Evolutionary conservation across 306 rosid genomes (phyloP).

Genomic region (Quercus suber): DNA sequence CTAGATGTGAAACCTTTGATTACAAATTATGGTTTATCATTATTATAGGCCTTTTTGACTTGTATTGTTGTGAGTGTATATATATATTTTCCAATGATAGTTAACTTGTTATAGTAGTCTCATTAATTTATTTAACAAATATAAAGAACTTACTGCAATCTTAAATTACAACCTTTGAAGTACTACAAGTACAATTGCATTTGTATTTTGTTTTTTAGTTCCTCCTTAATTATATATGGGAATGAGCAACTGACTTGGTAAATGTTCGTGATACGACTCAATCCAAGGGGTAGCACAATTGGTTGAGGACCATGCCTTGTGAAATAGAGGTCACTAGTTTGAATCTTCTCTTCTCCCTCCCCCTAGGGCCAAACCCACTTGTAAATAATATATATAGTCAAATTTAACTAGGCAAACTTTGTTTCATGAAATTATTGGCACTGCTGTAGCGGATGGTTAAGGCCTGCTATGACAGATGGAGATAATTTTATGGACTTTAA

Average conservation of each 20-base stretch:
- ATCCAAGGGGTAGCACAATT: too few species aligned
- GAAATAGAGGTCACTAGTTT: too few species aligned
- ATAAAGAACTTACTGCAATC: background rate
- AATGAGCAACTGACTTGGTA: background rate
- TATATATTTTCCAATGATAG: background rate
- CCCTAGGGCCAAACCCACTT: too few species aligned
- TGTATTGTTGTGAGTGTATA: background rate
- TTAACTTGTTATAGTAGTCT: background rate
- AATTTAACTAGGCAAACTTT: background rate
- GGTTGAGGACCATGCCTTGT: too few species aligned
- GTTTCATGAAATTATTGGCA: background rate
- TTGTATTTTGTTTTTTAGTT: background rate
- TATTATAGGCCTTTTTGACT: background rate
- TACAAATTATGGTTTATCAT: background rate
- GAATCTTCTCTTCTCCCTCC: too few species aligned
- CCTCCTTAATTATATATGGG: background rate
- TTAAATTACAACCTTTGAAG: background rate
- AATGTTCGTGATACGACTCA: background rate
- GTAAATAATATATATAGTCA: too few species aligned
- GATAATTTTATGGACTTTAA: background rate
- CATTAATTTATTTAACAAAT: background rate
- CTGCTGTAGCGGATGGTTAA: background rate
- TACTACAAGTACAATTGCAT: background rate
- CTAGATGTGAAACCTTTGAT: background rate
- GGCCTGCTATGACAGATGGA: slow-evolving; percentile 6